Evolutionary conservation across 2,329 filamentous ascomycete genomes (phyloP).

Genomic region (Tolypocladium endophyticum): DNA sequence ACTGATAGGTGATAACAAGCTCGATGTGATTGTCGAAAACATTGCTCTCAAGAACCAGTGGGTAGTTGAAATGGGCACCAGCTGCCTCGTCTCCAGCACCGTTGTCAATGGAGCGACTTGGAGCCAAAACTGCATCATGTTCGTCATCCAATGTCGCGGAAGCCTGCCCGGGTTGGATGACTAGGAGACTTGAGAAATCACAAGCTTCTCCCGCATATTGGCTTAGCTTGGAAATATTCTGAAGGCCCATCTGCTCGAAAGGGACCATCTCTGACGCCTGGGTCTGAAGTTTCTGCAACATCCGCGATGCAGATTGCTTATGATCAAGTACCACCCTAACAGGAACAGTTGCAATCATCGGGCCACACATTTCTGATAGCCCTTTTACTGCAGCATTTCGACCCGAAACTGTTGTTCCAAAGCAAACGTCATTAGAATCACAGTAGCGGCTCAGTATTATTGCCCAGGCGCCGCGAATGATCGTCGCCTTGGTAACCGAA

Average conservation of each 20-base stretch:
- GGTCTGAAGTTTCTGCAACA: constrained; percentile 8
- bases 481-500: constrained; percentile 6
- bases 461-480: constrained; percentile 18
- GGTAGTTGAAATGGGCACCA: constrained; percentile 3
- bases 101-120: background rate
- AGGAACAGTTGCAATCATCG: constrained; percentile 9
- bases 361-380: constrained; percentile 11
- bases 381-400: constrained; percentile 10
- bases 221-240: constrained; percentile 3
- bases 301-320: constrained; percentile 3
- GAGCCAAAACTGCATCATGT: background rate
- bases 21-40: background rate
- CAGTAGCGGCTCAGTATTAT: constrained; percentile 9
- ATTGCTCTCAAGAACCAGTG: constrained; percentile 2
- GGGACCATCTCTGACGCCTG: constrained; percentile 7
- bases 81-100: background rate
- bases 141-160: background rate
- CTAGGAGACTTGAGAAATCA: constrained; percentile 3
- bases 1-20: constrained; percentile 3
- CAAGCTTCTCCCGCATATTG: background rate
- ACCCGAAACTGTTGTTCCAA: constrained; percentile 13
- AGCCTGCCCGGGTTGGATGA: background rate
- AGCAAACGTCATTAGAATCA: constrained; percentile 11
- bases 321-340: constrained; percentile 3
- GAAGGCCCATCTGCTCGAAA: constrained; percentile 8